Percentiles rank a stretch among this genome's conserved stretches.
Conservation (phyloP, 345 rosid species). For the Arabidopsis arenosa region DNA sequence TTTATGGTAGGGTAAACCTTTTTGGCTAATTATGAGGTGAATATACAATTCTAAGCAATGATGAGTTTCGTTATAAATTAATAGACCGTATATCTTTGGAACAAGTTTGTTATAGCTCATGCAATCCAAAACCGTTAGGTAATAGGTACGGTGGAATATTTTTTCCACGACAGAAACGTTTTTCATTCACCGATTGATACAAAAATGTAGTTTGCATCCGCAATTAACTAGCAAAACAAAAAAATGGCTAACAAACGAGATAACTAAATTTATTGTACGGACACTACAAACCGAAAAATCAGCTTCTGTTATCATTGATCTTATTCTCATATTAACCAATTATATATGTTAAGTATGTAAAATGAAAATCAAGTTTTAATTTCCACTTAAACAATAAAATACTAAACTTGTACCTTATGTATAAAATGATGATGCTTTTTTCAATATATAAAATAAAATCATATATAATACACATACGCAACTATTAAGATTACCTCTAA, state of each 20-base stretch:
- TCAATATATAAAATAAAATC: background rate
- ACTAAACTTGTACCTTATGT: background rate
- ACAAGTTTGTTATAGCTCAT: constrained; percentile 5
- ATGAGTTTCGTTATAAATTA: constrained; percentile 34
- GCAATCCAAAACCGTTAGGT: constrained; percentile 2
- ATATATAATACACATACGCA: background rate
- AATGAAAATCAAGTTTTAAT: background rate
- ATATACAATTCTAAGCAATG: constrained; percentile 38
- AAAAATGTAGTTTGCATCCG: background rate
- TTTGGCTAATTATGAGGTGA: constrained; percentile 43
- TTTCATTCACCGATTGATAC: background rate
- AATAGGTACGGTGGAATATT: background rate
- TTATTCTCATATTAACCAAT: background rate
- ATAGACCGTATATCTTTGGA: background rate
- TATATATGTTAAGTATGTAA: background rate
- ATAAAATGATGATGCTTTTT: background rate
- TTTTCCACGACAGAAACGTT: background rate
- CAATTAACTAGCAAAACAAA: background rate
- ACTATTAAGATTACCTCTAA: background rate
- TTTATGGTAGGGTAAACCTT: constrained; percentile 48
- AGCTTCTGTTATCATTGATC: background rate
- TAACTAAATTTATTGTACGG: background rate
- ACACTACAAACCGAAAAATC: background rate
- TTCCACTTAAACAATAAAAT: background rate
- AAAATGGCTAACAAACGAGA: background rate